A percentile compares a stretch with the other conserved stretches of the same genome.
Evolutionary conservation across 1,139 yeast genomes (phyloP).

Genomic region (Debaryomyces fabryi): DNA sequence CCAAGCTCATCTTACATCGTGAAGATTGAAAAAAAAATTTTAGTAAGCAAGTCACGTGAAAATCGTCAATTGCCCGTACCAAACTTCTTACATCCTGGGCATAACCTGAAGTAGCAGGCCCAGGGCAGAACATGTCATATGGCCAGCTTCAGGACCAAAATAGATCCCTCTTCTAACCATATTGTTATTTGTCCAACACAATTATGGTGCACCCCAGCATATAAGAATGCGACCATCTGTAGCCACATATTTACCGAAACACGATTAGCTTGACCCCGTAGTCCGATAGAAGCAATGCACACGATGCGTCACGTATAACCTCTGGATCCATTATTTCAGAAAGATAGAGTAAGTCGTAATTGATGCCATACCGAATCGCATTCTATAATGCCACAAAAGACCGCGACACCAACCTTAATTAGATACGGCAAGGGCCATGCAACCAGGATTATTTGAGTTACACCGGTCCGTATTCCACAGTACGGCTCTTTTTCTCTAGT

Average conservation of each 20-base stretch:
- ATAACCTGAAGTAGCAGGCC: not conserved
- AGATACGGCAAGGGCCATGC: not conserved
- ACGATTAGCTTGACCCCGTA: not conserved
- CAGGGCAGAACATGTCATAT: not conserved
- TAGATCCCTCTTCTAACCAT: too few species aligned
- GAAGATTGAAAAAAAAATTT: slow-evolving; percentile 3
- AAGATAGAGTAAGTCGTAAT: not conserved
- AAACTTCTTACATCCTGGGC: not conserved
- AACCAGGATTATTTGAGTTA: not conserved
- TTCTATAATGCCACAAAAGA: not conserved
- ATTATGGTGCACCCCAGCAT: not conserved
- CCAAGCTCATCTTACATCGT: not conserved
- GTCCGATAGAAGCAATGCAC: not conserved
- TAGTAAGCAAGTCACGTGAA: slow-evolving; percentile 6
- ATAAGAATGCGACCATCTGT: not conserved
- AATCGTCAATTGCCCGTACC: not conserved
- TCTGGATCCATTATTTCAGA: not conserved
- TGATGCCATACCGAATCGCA: not conserved
- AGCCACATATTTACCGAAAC: slow-evolving; percentile 3
- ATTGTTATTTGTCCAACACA: not conserved
- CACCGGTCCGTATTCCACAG: not conserved
- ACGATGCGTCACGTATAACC: not conserved
- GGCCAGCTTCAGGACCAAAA: not conserved
- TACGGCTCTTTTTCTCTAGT: not conserved
- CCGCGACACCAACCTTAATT: not conserved